Conservation (phyloP, 805 yeast species). For the Wickerhamiella spandovensis region DNA sequence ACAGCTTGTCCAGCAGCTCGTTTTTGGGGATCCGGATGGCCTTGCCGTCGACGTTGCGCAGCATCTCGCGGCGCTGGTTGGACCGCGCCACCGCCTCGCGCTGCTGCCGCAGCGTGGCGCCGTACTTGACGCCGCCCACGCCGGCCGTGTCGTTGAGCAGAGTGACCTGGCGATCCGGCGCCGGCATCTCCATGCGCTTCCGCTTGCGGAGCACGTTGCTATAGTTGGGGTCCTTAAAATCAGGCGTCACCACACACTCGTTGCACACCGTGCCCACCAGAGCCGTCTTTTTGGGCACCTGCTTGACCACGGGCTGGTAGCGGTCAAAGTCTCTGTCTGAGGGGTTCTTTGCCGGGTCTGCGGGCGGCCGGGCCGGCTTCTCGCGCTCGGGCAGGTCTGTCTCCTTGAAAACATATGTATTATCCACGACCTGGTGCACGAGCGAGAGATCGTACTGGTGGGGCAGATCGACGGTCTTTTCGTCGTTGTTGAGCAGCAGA, state of each 20-base stretch:
- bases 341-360: not conserved
- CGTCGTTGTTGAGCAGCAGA: conserved; percentile 26
- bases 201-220: conserved; percentile 46
- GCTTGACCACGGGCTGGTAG: conserved; percentile 6
- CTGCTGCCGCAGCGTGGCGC: conserved; percentile 24
- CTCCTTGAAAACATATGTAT: conserved; percentile 80
- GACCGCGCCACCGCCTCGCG: conserved; percentile 15
- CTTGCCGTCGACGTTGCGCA: conserved; percentile 53
- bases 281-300: conserved; percentile 73
- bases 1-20: conserved; percentile 76
- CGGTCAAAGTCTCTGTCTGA: conserved; percentile 2
- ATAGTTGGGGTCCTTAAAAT: conserved; percentile 59
- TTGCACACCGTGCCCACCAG: conserved; percentile 79
- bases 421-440: conserved; percentile 66
- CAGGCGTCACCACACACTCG: conserved; percentile 81
- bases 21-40: conserved; percentile 91
- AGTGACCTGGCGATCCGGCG: conserved; percentile 45
- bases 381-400: conserved; percentile 45
- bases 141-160: conserved; percentile 74
- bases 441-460: conserved; percentile 71
- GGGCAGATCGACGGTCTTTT: conserved; percentile 49
- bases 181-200: conserved; percentile 31
- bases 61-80: conserved; percentile 21
- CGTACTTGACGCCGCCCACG: conserved; percentile 31
- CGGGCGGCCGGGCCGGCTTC: not conserved